These are phyloP conservation scores for Nannochloropsis gaditana DNA, from an alignment of 108 stramenopile genomes.

Conservation along the genomic window DNA sequence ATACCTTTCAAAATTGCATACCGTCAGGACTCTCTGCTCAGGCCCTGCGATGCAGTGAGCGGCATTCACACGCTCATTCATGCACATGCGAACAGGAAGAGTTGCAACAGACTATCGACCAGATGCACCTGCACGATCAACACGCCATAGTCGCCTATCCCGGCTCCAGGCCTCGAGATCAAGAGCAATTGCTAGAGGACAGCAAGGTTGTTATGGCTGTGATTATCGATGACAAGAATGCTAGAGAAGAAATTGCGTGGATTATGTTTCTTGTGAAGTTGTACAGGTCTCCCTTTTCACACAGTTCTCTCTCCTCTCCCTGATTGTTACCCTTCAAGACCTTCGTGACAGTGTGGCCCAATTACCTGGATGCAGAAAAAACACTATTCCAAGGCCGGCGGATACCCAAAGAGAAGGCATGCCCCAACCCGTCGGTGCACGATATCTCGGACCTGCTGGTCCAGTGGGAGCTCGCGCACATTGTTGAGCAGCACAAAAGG, in stretches of 20 bases:
- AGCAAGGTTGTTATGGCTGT: not conserved
- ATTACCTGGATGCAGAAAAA: not conserved
- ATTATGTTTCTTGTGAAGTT: not conserved
- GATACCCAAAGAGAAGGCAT: not conserved
- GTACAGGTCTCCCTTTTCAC: not conserved
- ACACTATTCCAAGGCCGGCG: not conserved
- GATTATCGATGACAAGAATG: not conserved
- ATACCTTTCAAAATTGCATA: not conserved
- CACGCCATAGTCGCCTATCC: not conserved
- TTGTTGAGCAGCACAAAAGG: constrained; percentile 14
- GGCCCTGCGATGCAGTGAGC: no score
- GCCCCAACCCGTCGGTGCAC: not conserved
- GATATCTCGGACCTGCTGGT: not conserved
- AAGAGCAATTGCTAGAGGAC: not conserved
- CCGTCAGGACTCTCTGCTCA: not conserved
- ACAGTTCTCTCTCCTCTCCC: not conserved
- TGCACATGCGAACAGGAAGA: not conserved
- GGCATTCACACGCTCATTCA: no score
- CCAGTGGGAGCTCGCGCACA: not conserved
- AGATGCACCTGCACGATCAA: constrained; percentile 11
- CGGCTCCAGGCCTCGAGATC: not conserved
- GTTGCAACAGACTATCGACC: constrained; percentile 8
- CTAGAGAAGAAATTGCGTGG: not conserved
- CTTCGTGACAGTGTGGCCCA: not conserved
- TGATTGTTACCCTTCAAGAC: not conserved